Evolutionary conservation across 75 land plant genomes (phyloP).

Genomic region (Cunninghamia lanceolata): DNA sequence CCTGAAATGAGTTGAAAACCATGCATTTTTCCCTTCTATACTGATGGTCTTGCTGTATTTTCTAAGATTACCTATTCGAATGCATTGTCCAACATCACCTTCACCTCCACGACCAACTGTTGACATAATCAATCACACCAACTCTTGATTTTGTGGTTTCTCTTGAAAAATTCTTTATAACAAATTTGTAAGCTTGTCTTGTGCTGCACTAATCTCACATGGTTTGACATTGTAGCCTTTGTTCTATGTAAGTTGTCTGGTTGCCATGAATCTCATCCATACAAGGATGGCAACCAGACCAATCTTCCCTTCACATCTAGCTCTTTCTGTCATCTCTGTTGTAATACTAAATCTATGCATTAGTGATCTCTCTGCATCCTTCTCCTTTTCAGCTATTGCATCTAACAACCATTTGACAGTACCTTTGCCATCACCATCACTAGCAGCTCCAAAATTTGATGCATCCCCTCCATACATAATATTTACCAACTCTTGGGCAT

Average conservation of each 20-base stretch:
- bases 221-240: constrained; percentile 66
- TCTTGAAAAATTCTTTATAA: constrained; percentile 26
- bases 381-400: no score
- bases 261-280: constrained; percentile 67
- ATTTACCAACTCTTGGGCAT: no score
- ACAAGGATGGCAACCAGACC: constrained; percentile 58
- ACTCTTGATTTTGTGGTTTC: constrained; percentile 37
- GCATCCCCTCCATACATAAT: no score
- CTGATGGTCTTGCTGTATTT: no score
- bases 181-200: no score
- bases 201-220: constrained; percentile 60
- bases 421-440: no score
- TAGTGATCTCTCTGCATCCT: no score
- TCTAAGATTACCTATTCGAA: no score
- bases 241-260: constrained; percentile 57
- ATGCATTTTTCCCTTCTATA: no score
- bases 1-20: no score
- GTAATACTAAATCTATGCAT: constrained; percentile 69
- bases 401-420: no score
- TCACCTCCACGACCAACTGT: constrained; percentile 67
- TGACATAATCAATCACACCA: constrained; percentile 53
- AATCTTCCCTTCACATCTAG: constrained; percentile 50
- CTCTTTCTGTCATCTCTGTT: constrained; percentile 44
- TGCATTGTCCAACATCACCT: constrained; percentile 74
- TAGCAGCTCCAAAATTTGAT: no score